Evolutionary conservation across 1,284 basidiomycete genomes (phyloP).

Genomic region (Cutaneotrichosporon sp.): DNA sequence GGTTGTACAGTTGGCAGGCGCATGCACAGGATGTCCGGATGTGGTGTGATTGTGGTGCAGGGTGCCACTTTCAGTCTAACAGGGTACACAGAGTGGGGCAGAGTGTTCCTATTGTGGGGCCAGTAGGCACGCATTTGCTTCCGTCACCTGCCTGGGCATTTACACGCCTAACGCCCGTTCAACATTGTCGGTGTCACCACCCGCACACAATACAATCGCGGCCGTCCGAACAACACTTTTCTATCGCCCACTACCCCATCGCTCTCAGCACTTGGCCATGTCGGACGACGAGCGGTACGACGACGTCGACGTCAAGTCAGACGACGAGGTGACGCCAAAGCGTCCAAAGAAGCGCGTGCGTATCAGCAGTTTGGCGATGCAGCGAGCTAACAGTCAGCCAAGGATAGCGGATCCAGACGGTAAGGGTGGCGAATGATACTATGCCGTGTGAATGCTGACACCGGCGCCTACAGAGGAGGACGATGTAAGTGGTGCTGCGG

Average conservation of each 20-base stretch:
- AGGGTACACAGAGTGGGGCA: no score
- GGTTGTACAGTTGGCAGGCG: no score
- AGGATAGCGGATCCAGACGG: slow-evolving; percentile 39
- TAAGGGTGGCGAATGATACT: slow-evolving; percentile 9
- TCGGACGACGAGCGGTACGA: slow-evolving; percentile 29
- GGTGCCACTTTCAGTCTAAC: no score
- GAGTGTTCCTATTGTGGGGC: no score
- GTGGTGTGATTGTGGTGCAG: no score
- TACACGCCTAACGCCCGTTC: no score
- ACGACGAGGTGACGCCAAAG: slow-evolving; percentile 17
- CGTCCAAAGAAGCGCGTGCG: slow-evolving; percentile 37
- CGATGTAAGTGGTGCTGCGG: slow-evolving; percentile 18
- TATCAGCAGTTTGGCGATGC: neutral
- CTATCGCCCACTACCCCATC: neutral
- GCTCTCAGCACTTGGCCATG: slow-evolving; percentile 13
- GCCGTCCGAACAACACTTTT: neutral
- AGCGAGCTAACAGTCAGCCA: slow-evolving; percentile 19
- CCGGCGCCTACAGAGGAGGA: slow-evolving; percentile 15
- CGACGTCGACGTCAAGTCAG: slow-evolving; percentile 16
- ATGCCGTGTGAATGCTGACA: neutral
- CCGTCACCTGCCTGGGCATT: no score
- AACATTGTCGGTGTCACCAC: no score
- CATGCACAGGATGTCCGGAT: no score
- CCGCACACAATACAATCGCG: no score
- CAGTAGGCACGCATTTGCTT: no score